Evolutionary conservation across 768 basidiomycete species (phyloP).

Genomic region (Rossbeevera mucosa): DNA sequence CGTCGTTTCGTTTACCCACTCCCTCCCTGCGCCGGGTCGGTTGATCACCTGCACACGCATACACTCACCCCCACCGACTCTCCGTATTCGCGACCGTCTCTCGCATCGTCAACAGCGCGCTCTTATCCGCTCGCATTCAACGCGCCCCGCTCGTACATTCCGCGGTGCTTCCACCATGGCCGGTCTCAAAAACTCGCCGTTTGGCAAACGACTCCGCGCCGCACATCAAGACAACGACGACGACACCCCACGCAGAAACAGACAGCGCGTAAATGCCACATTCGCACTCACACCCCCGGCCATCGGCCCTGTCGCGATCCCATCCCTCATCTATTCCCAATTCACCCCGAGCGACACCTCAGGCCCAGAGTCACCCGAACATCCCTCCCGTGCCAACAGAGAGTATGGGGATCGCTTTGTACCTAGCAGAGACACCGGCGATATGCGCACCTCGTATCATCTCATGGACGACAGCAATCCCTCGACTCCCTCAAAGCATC

Average conservation of each 20-base stretch:
- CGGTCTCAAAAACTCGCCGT: slow-evolving; percentile 78
- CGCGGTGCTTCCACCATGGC: slow-evolving; percentile 44
- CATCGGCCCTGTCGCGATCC: slow-evolving; percentile 42
- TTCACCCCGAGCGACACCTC: slow-evolving; percentile 48
- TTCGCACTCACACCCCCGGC: slow-evolving; percentile 41
- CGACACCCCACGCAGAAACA: slow-evolving; percentile 48
- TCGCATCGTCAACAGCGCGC: background rate
- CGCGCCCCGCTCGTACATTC: background rate
- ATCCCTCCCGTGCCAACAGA: slow-evolving; percentile 30
- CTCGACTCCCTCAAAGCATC: slow-evolving; percentile 55
- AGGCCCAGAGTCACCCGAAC: slow-evolving; percentile 41
- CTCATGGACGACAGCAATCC: slow-evolving; percentile 53
- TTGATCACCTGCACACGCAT: slow-evolving; percentile 2
- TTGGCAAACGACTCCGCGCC: slow-evolving; percentile 77
- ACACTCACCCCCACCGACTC: background rate
- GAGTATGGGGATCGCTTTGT: slow-evolving; percentile 62
- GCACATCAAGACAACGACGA: slow-evolving; percentile 56
- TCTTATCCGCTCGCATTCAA: slow-evolving; percentile 1
- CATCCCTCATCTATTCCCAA: slow-evolving; percentile 50
- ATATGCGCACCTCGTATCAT: slow-evolving; percentile 59
- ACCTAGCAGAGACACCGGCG: slow-evolving; percentile 53
- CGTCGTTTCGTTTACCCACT: slow-evolving; percentile 23
- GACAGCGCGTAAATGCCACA: slow-evolving; percentile 49
- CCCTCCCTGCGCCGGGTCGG: slow-evolving; percentile 23
- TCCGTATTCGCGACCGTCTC: background rate